These are phyloP conservation scores for Carpinus fangiana DNA, from an alignment of 306 rosid genomes.

Conservation along the genomic window DNA sequence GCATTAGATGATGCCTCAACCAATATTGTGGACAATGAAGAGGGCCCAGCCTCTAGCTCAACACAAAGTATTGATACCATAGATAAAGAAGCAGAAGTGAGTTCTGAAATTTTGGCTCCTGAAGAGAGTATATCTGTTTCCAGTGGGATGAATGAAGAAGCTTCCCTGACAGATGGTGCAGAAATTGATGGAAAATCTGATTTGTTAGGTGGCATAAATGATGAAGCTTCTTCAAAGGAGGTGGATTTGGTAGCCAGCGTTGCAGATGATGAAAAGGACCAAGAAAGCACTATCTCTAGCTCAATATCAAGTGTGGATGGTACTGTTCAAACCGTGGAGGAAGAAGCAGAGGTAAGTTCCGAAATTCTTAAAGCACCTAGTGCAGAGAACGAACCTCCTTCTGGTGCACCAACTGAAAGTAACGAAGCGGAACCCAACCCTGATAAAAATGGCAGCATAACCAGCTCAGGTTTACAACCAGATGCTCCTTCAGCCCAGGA, in stretches of 20 bases:
- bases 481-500: conserved; percentile 36
- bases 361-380: conserved; percentile 30
- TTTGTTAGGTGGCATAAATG: conserved; percentile 30
- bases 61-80: conserved; percentile 23
- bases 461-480: conserved; percentile 44
- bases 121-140: neutral
- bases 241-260: conserved; percentile 35
- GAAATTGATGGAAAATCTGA: conserved; percentile 3
- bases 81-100: conserved; percentile 41
- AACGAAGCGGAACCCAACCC: conserved; percentile 43
- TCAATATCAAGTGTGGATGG: conserved; percentile 26
- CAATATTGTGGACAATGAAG: conserved; percentile 31
- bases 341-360: conserved; percentile 46
- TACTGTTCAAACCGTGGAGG: conserved; percentile 29
- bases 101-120: conserved; percentile 42
- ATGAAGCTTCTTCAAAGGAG: conserved; percentile 30
- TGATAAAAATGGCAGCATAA: conserved; percentile 38
- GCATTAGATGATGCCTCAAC: conserved; percentile 37
- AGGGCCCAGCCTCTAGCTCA: conserved; percentile 33
- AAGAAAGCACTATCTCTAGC: conserved; percentile 25
- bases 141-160: neutral
- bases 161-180: neutral
- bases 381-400: conserved; percentile 37
- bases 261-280: conserved; percentile 35
- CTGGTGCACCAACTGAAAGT: conserved; percentile 32